Evolutionary conservation across 2,329 filamentous ascomycete genomes (phyloP).

Genomic region (Magnaporthiopsis poae): DNA sequence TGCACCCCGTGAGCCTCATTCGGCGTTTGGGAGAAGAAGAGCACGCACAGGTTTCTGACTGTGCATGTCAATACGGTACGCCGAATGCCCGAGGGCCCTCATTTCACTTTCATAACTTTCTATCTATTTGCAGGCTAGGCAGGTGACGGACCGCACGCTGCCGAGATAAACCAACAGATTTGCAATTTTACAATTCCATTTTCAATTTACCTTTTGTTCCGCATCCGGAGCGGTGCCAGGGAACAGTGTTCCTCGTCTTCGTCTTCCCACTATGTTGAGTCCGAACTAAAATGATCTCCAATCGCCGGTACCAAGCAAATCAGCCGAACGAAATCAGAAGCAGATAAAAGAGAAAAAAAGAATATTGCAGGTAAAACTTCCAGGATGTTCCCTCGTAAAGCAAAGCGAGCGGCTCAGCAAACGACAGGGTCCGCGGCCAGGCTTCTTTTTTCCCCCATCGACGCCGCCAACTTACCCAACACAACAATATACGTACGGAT

Average conservation of each 20-base stretch:
- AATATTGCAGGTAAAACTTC: too few relatives aligned
- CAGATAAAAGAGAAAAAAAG: not conserved
- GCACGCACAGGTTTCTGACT: not conserved
- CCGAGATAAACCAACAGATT: not conserved
- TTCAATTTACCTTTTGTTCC: not conserved
- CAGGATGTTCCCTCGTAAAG: too few relatives aligned
- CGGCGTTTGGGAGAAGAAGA: not conserved
- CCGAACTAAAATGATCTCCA: not conserved
- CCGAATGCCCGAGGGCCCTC: too few relatives aligned
- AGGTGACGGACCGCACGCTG: not conserved
- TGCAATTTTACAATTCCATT: too few relatives aligned
- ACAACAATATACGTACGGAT: too few relatives aligned
- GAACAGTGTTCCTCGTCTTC: not conserved
- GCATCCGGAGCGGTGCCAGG: not conserved
- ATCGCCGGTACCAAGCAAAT: not conserved
- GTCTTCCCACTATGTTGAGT: not conserved
- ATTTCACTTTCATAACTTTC: not conserved
- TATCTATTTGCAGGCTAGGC: not conserved
- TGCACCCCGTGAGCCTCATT: slow-evolving; percentile 7
- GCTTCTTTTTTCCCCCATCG: not conserved
- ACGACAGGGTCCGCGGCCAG: too few relatives aligned
- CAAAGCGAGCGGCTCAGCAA: too few relatives aligned
- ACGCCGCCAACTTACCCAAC: not conserved
- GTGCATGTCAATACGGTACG: not conserved
- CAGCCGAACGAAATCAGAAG: not conserved